These are phyloP conservation scores for Penicillium diatomitis DNA, from an alignment of 495 filamentous ascomycete genomes.

Conservation along the genomic window DNA sequence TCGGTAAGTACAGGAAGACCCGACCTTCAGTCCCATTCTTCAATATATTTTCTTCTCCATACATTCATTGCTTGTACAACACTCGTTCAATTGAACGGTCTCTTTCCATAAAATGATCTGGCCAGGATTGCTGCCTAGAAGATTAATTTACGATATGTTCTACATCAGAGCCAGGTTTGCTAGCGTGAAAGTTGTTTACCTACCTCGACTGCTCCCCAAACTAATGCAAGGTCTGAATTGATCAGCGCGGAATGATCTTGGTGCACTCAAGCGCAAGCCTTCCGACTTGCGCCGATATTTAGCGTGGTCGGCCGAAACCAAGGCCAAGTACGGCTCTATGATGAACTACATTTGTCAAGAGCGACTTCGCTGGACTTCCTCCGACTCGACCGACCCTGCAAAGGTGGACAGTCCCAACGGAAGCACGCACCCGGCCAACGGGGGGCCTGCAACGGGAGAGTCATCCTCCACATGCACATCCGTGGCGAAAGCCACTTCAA, in stretches of 20 bases:
- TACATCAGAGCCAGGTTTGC: too few relatives aligned
- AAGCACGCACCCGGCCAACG: not conserved
- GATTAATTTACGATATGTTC: too few relatives aligned
- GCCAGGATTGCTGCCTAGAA: too few relatives aligned
- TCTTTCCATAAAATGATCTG: too few relatives aligned
- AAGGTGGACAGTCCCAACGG: constrained; percentile 4
- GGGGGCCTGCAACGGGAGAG: not conserved
- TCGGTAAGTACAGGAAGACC: constrained; percentile 41
- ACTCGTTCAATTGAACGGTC: too few relatives aligned
- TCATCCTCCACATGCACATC: too few relatives aligned
- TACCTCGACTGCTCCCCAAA: constrained; percentile 4
- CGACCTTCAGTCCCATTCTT: too few relatives aligned
- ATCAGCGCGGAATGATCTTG: constrained; percentile 61
- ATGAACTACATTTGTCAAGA: constrained; percentile 65
- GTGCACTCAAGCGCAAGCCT: constrained; percentile 68
- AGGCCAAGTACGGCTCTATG: constrained; percentile 64
- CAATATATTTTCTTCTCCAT: not conserved
- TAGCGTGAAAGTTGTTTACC: too few relatives aligned
- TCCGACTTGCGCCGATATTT: constrained; percentile 80
- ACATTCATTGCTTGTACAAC: not conserved
- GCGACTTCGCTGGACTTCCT: constrained; percentile 61
- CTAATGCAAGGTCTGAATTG: constrained; percentile 1
- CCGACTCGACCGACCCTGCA: constrained; percentile 1
- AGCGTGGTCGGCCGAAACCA: constrained; percentile 61
- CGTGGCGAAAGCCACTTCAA: constrained; percentile 7